phyloP scores from a whole-genome alignment of 116 monocot species.

The Phalaenopsis hybrid region DNA sequence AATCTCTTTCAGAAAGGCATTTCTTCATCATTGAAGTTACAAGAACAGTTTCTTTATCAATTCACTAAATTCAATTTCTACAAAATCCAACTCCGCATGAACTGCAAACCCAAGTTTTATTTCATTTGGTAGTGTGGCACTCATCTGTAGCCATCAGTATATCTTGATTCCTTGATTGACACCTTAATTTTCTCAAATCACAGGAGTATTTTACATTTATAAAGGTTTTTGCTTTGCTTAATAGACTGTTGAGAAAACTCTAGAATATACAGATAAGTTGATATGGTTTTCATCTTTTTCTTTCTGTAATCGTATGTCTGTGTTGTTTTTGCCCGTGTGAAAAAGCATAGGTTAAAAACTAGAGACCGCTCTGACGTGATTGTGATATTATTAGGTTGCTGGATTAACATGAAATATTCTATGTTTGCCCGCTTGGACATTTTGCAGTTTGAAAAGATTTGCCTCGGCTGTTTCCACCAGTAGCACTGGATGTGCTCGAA shows the following conservation, averaged over 20 bases:
- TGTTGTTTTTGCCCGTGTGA: too few species aligned
- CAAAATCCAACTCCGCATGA: not conserved
- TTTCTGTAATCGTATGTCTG: not conserved
- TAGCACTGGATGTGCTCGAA: too few species aligned
- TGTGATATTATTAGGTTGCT: too few species aligned
- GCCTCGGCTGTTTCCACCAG: too few species aligned
- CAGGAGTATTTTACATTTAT: not conserved
- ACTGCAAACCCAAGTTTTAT: not conserved
- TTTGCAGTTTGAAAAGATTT: too few species aligned
- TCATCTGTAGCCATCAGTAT: not conserved
- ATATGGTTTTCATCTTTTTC: not conserved
- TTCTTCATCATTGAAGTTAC: not conserved
- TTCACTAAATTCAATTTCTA: not conserved
- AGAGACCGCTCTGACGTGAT: too few species aligned
- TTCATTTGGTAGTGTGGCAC: not conserved
- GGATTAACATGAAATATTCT: too few species aligned
- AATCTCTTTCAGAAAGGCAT: not conserved
- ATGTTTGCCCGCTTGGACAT: too few species aligned
- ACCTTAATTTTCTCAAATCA: not conserved
- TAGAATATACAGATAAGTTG: not conserved
- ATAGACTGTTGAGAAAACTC: not conserved
- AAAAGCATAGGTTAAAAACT: too few species aligned
- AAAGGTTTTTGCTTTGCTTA: not conserved
- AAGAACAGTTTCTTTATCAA: not conserved
- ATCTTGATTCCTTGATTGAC: not conserved